Evolutionary conservation across 495 filamentous ascomycete genomes (phyloP), one percentile per base, ranked within the genome.

Genomic region (Aspergillus kassunensis): DNA sequence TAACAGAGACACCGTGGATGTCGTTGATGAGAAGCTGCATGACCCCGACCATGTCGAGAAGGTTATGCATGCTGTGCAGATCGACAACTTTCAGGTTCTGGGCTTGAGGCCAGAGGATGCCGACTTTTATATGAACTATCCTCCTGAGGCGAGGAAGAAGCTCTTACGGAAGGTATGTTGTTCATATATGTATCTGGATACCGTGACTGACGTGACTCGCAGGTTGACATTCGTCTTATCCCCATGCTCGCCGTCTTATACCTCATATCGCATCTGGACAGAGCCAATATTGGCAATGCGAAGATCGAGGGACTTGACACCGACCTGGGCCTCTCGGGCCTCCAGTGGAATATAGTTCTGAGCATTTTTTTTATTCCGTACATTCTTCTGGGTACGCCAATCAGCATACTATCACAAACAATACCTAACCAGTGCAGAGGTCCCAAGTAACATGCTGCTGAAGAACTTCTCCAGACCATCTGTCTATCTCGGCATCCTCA

Each of bases 231-330:
- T 18, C 58, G 65, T 9, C 33, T 68, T 4, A 54, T 68, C n/a
- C 65, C 65, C 12, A 66, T 68, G 63, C 49, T 68, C 10, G 53
- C 65, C 0, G 40, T 79, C 1, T 58, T 79, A 2, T 81, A 80
- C 45, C 55, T 78, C 12, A 59, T 78, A 7, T 67, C 65, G 3
- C 79, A 82, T 59, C 62, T 83, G 0, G 84, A 82, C 48, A 55
- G 77, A 15, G 73, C 72, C 7, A 86, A 85, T 62, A 88, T 90
- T 51, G 87, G 86, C 21, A 90, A 90, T 64, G 87, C 87, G 3
- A 88, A 87, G 49, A 88, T 89, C 40, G 80, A 84, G 53, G 85
- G 87, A 1, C 63, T 91, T 12, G 67, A 75, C 1, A 74, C 83
- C 37, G 80, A 85, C 56, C 54, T 91, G 33, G 44, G 68, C 4